Evolutionary conservation across 1,284 basidiomycete genomes (phyloP).

Genomic region (Rhodotorula sp.): DNA sequence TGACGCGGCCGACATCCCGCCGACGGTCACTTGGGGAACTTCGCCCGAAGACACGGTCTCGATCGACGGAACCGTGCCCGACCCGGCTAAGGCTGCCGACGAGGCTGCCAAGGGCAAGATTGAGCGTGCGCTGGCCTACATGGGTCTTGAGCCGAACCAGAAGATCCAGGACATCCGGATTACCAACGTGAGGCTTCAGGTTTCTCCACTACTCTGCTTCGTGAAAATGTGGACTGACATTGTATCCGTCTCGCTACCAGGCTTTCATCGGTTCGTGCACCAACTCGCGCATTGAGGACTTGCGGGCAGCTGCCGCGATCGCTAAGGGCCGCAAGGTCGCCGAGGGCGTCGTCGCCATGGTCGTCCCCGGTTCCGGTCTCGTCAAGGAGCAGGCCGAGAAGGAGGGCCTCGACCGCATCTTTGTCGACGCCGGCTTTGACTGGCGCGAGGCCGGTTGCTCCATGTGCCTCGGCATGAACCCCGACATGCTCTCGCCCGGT

Average conservation of each 20-base stretch:
- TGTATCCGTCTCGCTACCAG: slow-evolving; percentile 9
- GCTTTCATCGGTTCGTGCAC: slow-evolving; percentile 97
- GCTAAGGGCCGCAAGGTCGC: slow-evolving; percentile 77
- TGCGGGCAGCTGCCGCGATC: slow-evolving; percentile 82
- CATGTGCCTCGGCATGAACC: slow-evolving; percentile 98
- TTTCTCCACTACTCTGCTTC: not conserved
- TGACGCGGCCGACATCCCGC: slow-evolving; percentile 81
- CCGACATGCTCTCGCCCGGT: slow-evolving; percentile 83
- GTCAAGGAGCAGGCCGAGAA: slow-evolving; percentile 93
- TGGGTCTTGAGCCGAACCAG: slow-evolving; percentile 81
- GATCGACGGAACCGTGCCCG: slow-evolving; percentile 80
- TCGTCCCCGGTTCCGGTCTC: slow-evolving; percentile 91
- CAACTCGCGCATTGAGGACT: slow-evolving; percentile 92
- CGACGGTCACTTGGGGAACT: slow-evolving; percentile 95
- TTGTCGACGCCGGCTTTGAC: slow-evolving; percentile 93
- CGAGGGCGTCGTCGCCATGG: slow-evolving; percentile 79
- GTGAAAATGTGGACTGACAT: no score
- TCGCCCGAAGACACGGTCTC: slow-evolving; percentile 89
- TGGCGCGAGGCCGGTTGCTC: slow-evolving; percentile 98
- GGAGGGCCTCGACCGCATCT: slow-evolving; percentile 84
- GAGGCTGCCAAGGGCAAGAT: slow-evolving; percentile 68
- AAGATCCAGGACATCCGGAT: slow-evolving; percentile 79
- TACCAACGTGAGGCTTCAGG: slow-evolving; percentile 60
- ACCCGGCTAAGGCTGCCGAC: slow-evolving; percentile 69
- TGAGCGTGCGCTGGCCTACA: slow-evolving; percentile 81